phyloP scores from a whole-genome alignment of 805 yeast genomes.

The Peterozyma toletana region DNA sequence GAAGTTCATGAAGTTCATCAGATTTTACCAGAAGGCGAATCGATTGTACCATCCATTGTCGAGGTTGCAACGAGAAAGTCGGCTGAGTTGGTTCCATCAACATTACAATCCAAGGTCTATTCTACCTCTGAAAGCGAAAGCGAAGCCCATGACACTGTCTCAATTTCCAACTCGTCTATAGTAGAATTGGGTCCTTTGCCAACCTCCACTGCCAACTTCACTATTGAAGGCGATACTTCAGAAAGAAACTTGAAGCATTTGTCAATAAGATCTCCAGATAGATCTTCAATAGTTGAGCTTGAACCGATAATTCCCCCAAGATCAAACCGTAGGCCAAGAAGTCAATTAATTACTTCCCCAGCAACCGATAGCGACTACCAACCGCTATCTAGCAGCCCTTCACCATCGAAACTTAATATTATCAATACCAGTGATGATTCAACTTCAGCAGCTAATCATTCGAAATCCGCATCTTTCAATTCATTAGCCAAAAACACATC shows the following conservation, averaged over 20 bases:
- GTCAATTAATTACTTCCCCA: slow-evolving; percentile 1
- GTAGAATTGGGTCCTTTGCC: slow-evolving; percentile 11
- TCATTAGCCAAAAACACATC: slow-evolving; percentile 1
- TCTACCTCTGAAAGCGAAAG: not conserved
- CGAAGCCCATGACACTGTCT: slow-evolving; percentile 13
- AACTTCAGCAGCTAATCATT: not conserved
- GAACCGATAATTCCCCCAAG: slow-evolving; percentile 20
- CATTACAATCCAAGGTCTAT: not conserved
- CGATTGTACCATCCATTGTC: slow-evolving; percentile 7
- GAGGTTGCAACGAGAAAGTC: slow-evolving; percentile 4
- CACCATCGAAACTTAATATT: not conserved
- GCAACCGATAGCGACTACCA: not conserved
- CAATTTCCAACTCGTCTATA: slow-evolving; percentile 12
- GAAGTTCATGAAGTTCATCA: slow-evolving; percentile 26
- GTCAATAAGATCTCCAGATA: slow-evolving; percentile 17
- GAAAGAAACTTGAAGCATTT: not conserved
- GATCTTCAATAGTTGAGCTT: slow-evolving; percentile 16
- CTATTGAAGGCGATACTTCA: not conserved
- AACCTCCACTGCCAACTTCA: slow-evolving; percentile 7
- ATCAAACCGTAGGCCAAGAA: slow-evolving; percentile 21
- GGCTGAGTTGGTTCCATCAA: not conserved
- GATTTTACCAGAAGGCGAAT: slow-evolving; percentile 19
- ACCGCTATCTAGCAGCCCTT: not conserved
- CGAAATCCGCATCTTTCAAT: not conserved
- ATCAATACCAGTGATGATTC: not conserved